phyloP scores from a whole-genome alignment of 768 basidiomycete species.

The Tricholoma matsutake region DNA sequence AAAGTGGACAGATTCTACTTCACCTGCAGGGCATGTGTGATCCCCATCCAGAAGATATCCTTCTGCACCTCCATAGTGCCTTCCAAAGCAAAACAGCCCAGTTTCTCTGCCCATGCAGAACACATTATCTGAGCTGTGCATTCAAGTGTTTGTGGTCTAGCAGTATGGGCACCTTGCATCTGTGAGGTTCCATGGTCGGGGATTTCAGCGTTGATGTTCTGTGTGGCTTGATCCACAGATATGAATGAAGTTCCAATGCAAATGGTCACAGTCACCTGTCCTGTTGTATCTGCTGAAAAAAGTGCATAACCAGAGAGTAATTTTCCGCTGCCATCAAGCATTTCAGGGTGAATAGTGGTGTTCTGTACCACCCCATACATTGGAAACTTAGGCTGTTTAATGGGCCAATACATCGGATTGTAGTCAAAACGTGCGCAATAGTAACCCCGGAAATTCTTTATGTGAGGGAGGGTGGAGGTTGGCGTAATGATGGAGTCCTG shows the following conservation, averaged over 20 bases:
- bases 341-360: slow-evolving; percentile 30
- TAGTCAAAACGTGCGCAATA: slow-evolving; percentile 59
- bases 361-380: slow-evolving; percentile 51
- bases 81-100: slow-evolving; percentile 47
- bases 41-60: slow-evolving; percentile 55
- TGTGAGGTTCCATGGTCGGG: slow-evolving; percentile 30
- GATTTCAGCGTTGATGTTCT: slow-evolving; percentile 46
- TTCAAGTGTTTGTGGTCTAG: slow-evolving; percentile 36
- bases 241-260: slow-evolving; percentile 79
- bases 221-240: slow-evolving; percentile 60
- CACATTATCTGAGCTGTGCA: slow-evolving; percentile 47
- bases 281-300: slow-evolving; percentile 31
- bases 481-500: slow-evolving; percentile 72
- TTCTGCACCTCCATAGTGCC: slow-evolving; percentile 47
- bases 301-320: slow-evolving; percentile 50
- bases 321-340: slow-evolving; percentile 35
- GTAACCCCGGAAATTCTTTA: slow-evolving; percentile 48
- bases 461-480: slow-evolving; percentile 34
- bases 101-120: slow-evolving; percentile 54
- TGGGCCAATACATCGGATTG: slow-evolving; percentile 12
- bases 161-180: background rate
- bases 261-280: slow-evolving; percentile 50
- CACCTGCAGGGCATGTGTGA: slow-evolving; percentile 63
- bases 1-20: background rate
- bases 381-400: too few relatives aligned